Base-by-base conservation (phyloP, 2,329 filamentous ascomycete genomes). In the Botrytis fabae region DNA sequence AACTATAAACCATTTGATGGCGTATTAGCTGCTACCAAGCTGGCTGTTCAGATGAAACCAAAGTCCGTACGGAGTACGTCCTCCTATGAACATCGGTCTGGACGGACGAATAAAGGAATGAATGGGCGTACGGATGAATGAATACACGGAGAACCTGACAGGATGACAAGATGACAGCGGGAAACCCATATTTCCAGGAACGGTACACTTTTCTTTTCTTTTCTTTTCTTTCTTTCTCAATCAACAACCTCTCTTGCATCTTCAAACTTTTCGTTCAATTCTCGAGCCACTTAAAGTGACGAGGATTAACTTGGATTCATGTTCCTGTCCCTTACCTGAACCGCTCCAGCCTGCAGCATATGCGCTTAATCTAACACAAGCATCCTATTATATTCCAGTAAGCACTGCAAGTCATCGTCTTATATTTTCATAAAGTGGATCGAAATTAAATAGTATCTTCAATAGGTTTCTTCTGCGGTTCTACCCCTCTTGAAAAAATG, bases 291-390 rank as follows among this genome's bases (percentile, higher is more conserved):
- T 54, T 5, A 63, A 63, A 63, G 4, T 42, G 61, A 40, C 63
- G 44, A 72, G 46, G 51, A 44, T 72, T 9, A 57, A 57, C n/a
- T 28, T 28, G 44, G 32, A 46, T 57, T 68, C 44, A 61, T 71
- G 70, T 68, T 57, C 70, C 64, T 72, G 70, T 69, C 70, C 70
- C 70, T 72, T 72, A 51, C 70, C 70, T 72, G 44, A 72, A 69
- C 38, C 48, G 54, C 51, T 72, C 70, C 70, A 42, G 61, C 61
- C 46, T 42, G 61, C 70, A 66, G 70, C 61, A 54, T 16, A 57
- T 71, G 61, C 60, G 35, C n/a, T 72, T 54, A 46, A 51, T 48
- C 35, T 35, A 71, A 65, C 40, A 28, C 46, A 46, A 65, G 28
- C 46, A 40, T 40, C 63, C 63, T 65, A 72, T 69, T n/a, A 72